A percentile compares a stretch with the other conserved stretches of the same genome.
phyloP scores from a whole-genome alignment of 331 rosid species.

The Phaseolus coccineus region DNA sequence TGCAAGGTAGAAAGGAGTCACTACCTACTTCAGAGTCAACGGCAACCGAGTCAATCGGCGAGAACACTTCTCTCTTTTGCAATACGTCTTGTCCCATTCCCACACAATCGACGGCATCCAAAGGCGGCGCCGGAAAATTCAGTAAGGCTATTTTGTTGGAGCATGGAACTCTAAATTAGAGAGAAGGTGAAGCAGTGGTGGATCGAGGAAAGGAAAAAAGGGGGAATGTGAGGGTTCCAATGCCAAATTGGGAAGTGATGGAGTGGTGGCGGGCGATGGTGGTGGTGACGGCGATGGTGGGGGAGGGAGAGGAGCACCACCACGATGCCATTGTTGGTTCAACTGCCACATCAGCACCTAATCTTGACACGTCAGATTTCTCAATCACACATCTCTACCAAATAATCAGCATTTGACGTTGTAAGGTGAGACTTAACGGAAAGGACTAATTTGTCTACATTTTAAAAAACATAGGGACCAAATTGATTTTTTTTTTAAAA shows the following conservation, averaged over 20 bases:
- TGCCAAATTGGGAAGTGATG: slow-evolving; percentile 11
- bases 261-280: slow-evolving; percentile 23
- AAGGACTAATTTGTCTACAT: too few species aligned
- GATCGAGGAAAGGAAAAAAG: slow-evolving; percentile 15
- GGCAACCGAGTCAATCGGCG: too few species aligned
- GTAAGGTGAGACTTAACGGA: too few species aligned
- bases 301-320: slow-evolving; percentile 46
- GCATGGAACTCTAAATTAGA: slow-evolving; percentile 43
- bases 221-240: slow-evolving; percentile 9
- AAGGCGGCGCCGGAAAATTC: slow-evolving; percentile 15
- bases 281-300: slow-evolving; percentile 8
- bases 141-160: slow-evolving; percentile 31
- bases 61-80: too few species aligned
- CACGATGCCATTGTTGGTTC: slow-evolving; percentile 46
- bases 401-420: too few species aligned
- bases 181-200: slow-evolving; percentile 14
- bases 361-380: too few species aligned
- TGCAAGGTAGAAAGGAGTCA: too few species aligned
- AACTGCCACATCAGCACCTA: too few species aligned
- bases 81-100: slow-evolving; percentile 75
- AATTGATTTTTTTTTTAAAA: too few species aligned
- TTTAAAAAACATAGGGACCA: too few species aligned
- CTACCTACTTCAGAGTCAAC: too few species aligned
- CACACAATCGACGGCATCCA: slow-evolving; percentile 53
- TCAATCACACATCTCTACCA: too few species aligned